These are phyloP conservation scores for Neonectria magnoliae DNA, from an alignment of 2,329 filamentous ascomycete genomes.

Conservation along the genomic window DNA sequence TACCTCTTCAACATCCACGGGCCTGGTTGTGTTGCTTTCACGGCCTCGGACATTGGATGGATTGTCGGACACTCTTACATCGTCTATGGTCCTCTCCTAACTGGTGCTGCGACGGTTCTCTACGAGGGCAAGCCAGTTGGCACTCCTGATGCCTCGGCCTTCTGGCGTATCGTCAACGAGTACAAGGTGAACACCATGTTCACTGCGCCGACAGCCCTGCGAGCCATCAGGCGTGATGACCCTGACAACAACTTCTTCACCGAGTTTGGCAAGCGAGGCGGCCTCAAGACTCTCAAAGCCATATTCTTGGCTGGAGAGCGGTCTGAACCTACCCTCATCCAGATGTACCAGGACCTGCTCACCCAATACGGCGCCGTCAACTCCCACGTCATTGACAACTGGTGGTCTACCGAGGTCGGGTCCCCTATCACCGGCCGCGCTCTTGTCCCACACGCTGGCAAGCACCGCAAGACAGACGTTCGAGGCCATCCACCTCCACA, in stretches of 20 bases:
- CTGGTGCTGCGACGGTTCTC: constrained; percentile 85
- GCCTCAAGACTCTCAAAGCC: constrained; percentile 75
- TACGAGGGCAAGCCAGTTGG: constrained; percentile 96
- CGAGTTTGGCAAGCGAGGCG: constrained; percentile 71
- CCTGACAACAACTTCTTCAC: constrained; percentile 75
- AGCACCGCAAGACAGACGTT: constrained; percentile 57
- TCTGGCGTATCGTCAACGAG: constrained; percentile 88
- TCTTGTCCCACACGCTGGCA: constrained; percentile 66
- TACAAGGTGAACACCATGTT: constrained; percentile 86
- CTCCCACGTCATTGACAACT: constrained; percentile 67
- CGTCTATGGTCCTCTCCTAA: constrained; percentile 85
- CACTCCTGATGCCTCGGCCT: constrained; percentile 85
- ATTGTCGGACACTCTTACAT: constrained; percentile 78
- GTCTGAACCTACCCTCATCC: constrained; percentile 86
- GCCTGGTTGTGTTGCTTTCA: constrained; percentile 79
- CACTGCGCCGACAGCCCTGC: constrained; percentile 86
- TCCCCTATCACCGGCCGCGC: constrained; percentile 68
- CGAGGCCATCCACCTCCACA: constrained; percentile 56
- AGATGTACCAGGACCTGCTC: constrained; percentile 81
- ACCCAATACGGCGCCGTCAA: constrained; percentile 70
- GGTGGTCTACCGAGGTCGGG: constrained; percentile 70
- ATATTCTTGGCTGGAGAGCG: constrained; percentile 90
- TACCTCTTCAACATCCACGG: constrained; percentile 86
- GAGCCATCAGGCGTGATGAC: constrained; percentile 88
- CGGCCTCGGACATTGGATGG: constrained; percentile 91